Conservation (phyloP, 768 basidiomycete genomes). For the Termitomyces sp. region DNA sequence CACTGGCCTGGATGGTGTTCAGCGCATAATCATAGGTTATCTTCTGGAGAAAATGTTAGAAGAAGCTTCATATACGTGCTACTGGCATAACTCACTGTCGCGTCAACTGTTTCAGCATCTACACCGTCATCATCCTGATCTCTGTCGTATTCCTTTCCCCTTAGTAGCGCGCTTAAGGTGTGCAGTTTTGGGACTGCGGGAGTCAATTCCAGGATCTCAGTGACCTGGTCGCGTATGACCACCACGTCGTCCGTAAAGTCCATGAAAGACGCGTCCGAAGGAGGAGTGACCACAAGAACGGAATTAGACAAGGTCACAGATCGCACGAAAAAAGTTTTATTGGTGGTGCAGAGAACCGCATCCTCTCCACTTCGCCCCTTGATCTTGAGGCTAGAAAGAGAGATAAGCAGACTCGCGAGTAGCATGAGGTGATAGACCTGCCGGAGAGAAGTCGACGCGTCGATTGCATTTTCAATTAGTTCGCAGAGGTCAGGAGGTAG, state of each 20-base stretch:
- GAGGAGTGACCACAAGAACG: constrained; percentile 63
- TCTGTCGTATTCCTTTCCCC: constrained; percentile 68
- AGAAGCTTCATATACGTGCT: not conserved
- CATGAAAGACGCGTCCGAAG: constrained; percentile 24
- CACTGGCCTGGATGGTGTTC: constrained; percentile 74
- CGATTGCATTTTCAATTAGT: constrained; percentile 49
- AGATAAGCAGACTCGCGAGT: constrained; percentile 1
- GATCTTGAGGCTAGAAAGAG: constrained; percentile 53
- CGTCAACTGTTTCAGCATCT: constrained; percentile 13
- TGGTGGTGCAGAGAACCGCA: constrained; percentile 81
- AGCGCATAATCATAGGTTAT: constrained; percentile 59
- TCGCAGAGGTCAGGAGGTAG: constrained; percentile 64
- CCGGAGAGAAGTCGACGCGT: constrained; percentile 25
- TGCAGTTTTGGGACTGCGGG: constrained; percentile 76
- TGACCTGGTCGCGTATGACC: constrained; percentile 74
- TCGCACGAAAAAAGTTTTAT: constrained; percentile 77
- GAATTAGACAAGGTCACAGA: constrained; percentile 90
- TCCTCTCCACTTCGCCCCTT: constrained; percentile 81
- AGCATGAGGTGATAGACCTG: constrained; percentile 15
- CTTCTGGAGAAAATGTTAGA: constrained; percentile 1
- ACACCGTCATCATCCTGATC: constrained; percentile 39
- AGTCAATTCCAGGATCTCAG: constrained; percentile 78
- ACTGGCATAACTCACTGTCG: constrained; percentile 5
- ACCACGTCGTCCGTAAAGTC: constrained; percentile 35
- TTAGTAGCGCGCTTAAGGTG: constrained; percentile 53